A percentile compares a stretch with the other conserved stretches of the same genome.
Evolutionary conservation across 179 eudicot species (phyloP).

Genomic region (Actinidia polygama): DNA sequence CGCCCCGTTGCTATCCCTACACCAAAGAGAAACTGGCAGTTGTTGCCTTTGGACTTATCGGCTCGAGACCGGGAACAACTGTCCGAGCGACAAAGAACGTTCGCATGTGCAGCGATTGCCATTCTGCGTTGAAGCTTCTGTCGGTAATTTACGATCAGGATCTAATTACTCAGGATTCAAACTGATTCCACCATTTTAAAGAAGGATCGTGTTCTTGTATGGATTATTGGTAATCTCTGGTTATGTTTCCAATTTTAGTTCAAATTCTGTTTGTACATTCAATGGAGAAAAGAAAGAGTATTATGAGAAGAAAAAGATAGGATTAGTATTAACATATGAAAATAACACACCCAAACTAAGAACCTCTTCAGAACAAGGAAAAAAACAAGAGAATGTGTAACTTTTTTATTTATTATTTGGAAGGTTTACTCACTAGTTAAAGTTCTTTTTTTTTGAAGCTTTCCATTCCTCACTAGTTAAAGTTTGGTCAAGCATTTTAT

Average conservation of each 20-base stretch:
- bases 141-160: constrained; percentile 23
- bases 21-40: constrained; percentile 36
- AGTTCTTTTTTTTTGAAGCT: no score
- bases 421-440: not conserved
- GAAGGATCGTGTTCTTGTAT: constrained; percentile 35
- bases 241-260: not conserved
- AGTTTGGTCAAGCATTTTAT: not conserved
- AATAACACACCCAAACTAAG: no score
- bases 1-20: no score
- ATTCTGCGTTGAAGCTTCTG: constrained; percentile 23
- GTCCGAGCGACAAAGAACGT: constrained; percentile 31
- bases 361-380: not conserved
- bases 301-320: not conserved
- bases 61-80: constrained; percentile 20
- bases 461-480: not conserved
- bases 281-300: not conserved
- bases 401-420: no score
- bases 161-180: constrained; percentile 27
- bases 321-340: no score
- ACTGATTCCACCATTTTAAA: constrained; percentile 30
- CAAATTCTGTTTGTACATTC: not conserved
- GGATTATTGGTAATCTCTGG: constrained; percentile 30
- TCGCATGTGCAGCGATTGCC: constrained; percentile 33
- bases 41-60: constrained; percentile 33
- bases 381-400: not conserved